Evolutionary conservation across 2,329 filamentous ascomycete species (phyloP).

Genomic region (Ophiostoma ips): DNA sequence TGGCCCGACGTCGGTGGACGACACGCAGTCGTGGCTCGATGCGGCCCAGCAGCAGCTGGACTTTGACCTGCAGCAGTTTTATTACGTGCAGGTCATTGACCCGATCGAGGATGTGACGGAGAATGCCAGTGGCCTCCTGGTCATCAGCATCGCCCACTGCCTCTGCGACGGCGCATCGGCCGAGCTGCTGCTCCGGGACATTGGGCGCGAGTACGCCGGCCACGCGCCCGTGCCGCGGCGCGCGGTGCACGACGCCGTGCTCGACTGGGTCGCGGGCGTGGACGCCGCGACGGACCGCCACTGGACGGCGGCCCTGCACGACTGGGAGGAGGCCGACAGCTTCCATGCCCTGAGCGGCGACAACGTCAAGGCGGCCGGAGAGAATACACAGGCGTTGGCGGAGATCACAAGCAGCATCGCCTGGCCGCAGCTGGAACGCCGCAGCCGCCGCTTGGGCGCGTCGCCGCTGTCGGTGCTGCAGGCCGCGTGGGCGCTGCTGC

Average conservation of each 20-base stretch:
- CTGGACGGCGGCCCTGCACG: constrained; percentile 11
- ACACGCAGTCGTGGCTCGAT: constrained; percentile 7
- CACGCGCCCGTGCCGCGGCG: constrained; percentile 9
- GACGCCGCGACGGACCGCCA: constrained; percentile 8
- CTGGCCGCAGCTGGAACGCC: not conserved
- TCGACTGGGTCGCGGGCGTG: not conserved
- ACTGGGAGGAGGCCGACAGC: constrained; percentile 16
- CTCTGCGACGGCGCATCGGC: constrained; percentile 24
- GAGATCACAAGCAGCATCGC: too few species aligned
- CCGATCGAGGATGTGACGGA: not conserved
- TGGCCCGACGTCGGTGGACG: not conserved
- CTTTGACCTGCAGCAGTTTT: constrained; percentile 11
- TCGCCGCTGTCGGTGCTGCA: constrained; percentile 23
- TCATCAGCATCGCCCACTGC: constrained; percentile 21
- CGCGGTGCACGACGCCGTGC: constrained; percentile 1
- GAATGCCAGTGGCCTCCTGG: constrained; percentile 10
- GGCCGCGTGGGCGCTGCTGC: constrained; percentile 23
- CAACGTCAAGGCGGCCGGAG: constrained; percentile 7
- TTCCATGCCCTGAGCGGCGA: constrained; percentile 15
- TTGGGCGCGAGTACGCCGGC: constrained; percentile 15
- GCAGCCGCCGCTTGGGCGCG: constrained; percentile 15
- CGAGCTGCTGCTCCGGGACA: constrained; percentile 21
- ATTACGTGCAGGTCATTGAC: constrained; percentile 15
- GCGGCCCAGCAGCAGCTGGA: constrained; percentile 14
- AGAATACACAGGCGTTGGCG: too few species aligned